Percentiles rank a stretch among this genome's conserved stretches.
phyloP scores from a whole-genome alignment of 139 green algal genomes.

The Edaphochlamys debaryana region DNA sequence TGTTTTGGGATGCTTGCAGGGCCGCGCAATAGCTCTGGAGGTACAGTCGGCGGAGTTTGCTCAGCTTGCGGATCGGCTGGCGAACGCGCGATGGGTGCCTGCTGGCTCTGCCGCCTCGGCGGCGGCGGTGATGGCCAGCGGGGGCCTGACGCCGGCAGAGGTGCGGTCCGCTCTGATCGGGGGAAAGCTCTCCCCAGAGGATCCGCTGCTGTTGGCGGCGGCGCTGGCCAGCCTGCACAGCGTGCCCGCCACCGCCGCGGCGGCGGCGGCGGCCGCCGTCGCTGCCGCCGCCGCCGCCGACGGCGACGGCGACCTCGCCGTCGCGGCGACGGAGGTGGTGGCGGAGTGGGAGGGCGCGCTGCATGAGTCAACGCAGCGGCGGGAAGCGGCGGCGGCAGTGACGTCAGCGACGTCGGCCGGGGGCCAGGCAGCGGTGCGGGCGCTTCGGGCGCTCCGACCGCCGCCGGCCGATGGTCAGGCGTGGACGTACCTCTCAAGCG shows the following conservation, averaged over 20 bases:
- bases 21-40: background rate
- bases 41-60: slow-evolving; percentile 22
- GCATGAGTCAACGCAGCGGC: background rate
- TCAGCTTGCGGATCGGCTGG: background rate
- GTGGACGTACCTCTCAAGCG: slow-evolving; percentile 7
- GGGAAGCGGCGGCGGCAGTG: background rate
- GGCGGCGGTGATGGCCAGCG: background rate
- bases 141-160: background rate
- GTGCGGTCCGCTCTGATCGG: background rate
- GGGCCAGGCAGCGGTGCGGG: background rate
- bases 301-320: background rate
- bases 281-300: background rate
- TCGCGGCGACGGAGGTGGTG: slow-evolving; percentile 18
- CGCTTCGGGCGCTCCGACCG: background rate
- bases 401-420: background rate
- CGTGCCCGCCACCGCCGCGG: no score
- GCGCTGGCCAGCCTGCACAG: background rate
- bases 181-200: background rate
- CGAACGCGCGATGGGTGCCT: slow-evolving; percentile 11
- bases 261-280: background rate
- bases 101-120: background rate
- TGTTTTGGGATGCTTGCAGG: no score
- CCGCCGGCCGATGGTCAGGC: background rate
- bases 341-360: slow-evolving; percentile 16
- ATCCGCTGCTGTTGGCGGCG: background rate